A percentile compares a stretch with the other conserved stretches of the same genome.
These are phyloP conservation scores for Xylaria sp. DNA, from an alignment of 2,329 filamentous ascomycete species.

Conservation along the genomic window DNA sequence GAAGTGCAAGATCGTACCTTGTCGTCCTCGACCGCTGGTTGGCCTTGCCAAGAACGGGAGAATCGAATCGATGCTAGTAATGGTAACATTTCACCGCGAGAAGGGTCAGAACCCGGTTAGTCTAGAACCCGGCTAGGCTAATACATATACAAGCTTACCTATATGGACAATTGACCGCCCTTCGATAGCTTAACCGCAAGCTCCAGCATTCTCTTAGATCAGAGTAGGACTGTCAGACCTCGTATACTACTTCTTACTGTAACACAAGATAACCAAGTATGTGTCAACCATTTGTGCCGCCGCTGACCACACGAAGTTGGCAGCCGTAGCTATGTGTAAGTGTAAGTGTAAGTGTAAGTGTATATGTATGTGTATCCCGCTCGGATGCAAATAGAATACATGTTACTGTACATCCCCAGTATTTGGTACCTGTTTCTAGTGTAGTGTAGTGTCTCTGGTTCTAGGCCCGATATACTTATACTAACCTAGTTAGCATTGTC, in stretches of 20 bases:
- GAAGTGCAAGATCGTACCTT: not conserved
- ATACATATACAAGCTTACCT: constrained; percentile 13
- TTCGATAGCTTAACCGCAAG: not conserved
- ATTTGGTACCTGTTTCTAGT: no score
- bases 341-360: no score
- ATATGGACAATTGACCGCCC: not conserved
- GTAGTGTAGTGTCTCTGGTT: no score
- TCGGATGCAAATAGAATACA: no score
- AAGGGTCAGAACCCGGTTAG: constrained; percentile 3
- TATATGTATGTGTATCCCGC: no score
- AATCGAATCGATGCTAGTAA: not conserved
- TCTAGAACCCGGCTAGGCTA: constrained; percentile 5
- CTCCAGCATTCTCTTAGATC: no score
- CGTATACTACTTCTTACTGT: no score
- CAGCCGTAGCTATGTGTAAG: not conserved
- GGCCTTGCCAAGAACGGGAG: not conserved
- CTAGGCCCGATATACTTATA: no score
- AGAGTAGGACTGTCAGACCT: no score
- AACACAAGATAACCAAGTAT: constrained; percentile 5
- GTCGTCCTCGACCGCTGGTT: not conserved
- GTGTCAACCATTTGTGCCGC: not conserved
- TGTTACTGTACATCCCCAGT: no score
- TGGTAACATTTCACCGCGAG: constrained; percentile 6
- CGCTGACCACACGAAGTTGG: not conserved
- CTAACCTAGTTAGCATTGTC: no score